These are phyloP conservation scores for Cordyceps fumosorosea DNA, from an alignment of 2,329 filamentous ascomycete genomes.

Conservation along the genomic window DNA sequence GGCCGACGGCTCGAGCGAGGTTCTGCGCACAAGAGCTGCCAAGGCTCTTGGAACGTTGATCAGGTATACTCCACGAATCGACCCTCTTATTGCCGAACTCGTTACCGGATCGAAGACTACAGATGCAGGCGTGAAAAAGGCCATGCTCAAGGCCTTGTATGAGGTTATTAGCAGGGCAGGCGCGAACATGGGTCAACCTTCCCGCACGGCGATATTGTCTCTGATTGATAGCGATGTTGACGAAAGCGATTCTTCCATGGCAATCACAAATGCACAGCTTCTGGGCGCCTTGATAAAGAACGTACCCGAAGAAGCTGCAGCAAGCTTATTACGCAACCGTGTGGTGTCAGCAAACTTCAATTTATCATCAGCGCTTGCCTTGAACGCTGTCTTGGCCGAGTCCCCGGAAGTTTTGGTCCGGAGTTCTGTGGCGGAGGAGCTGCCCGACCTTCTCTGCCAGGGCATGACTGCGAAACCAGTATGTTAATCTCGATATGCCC, in stretches of 20 bases:
- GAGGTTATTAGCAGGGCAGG: slow-evolving; percentile 96
- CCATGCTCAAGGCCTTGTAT: slow-evolving; percentile 95
- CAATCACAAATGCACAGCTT: slow-evolving; percentile 83
- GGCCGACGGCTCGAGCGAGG: slow-evolving; percentile 85
- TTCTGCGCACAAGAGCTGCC: slow-evolving; percentile 79
- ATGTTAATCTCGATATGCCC: slow-evolving; percentile 30
- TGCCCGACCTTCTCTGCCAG: slow-evolving; percentile 69
- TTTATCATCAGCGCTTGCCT: slow-evolving; percentile 71
- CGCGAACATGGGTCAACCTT: slow-evolving; percentile 87
- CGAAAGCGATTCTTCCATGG: slow-evolving; percentile 69
- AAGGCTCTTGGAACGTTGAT: slow-evolving; percentile 93
- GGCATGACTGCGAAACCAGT: slow-evolving; percentile 73
- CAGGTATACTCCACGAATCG: slow-evolving; percentile 88
- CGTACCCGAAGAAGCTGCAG: slow-evolving; percentile 65
- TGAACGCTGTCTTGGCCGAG: slow-evolving; percentile 85
- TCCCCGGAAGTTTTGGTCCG: slow-evolving; percentile 64
- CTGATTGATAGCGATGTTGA: slow-evolving; percentile 83
- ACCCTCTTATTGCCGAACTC: slow-evolving; percentile 85
- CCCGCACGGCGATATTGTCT: slow-evolving; percentile 74
- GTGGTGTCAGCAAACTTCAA: slow-evolving; percentile 72
- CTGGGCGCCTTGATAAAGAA: slow-evolving; percentile 87
- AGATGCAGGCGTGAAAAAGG: slow-evolving; percentile 80
- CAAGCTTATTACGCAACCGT: slow-evolving; percentile 56
- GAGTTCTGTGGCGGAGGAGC: slow-evolving; percentile 61
- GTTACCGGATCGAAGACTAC: slow-evolving; percentile 89